Base-by-base conservation (phyloP, 108 stramenopile species). In the Nitzschia palea region DNA sequence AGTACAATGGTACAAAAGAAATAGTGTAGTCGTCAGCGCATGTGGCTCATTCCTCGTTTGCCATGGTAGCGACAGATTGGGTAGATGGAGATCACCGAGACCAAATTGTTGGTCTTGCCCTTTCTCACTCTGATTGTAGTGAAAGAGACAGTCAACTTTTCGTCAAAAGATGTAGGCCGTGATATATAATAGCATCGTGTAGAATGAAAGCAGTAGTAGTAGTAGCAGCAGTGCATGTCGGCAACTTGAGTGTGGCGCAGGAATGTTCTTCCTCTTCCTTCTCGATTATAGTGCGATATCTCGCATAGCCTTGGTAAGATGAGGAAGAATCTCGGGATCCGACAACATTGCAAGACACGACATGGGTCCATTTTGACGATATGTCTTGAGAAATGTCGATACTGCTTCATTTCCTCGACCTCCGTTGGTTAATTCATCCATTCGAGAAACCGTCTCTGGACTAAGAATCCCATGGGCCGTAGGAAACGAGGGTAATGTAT, bases 391-490 rank as follows among this genome's bases (percentile, higher is more conserved):
- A 61, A 92, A 92, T 29, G 48, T 59, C 1, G 55, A 64, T 22
- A 76, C 70, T 0, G 79, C 70, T n/a, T 51, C 50, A 42, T 69
- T 77, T 34, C 33, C 44, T n/a, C 29, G 28, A 61, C 73, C 62
- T 25, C 36, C 36, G 22, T 70, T 55, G 34, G 70, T 62, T 4
- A 58, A 63, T 55, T 89, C 83, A 18, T 82, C 85, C 65, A 92
- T 75, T 45, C 87, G 66, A 59, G 81, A 70, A 34, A 92, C 91
- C 2, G 83, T 87, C 65, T 89, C 88, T 0, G 91, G 91, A 20
- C 82, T 84, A 14, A 92, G 74, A 6, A 92, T 76, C n/a, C 91
- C 91, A 56, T 87, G 91, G 0, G 91, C 87, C 1, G 86, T 87
- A 0, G 68, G 74, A 37, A 87, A 85, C 27, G 62, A 73, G 8